Percentiles rank a stretch among this genome's conserved stretches.
Evolutionary conservation across 2,329 filamentous ascomycete genomes (phyloP).

Genomic region (Colletotrichum spinosum): DNA sequence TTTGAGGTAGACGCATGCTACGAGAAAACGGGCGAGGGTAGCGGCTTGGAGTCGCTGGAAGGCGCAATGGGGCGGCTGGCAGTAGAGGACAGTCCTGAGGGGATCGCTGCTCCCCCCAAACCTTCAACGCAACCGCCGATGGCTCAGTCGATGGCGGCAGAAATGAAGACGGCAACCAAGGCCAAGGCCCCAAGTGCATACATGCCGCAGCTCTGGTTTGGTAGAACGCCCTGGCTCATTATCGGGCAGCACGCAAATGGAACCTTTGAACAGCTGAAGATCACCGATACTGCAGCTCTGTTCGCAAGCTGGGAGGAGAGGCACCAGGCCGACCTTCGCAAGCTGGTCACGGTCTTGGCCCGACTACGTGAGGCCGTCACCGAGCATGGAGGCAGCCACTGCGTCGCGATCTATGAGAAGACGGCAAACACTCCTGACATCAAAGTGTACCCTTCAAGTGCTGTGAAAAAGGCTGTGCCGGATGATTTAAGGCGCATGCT

Average conservation of each 20-base stretch:
- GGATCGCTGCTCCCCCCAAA: too few relatives aligned
- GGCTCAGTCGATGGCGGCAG: slow-evolving; percentile 35
- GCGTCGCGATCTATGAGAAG: slow-evolving; percentile 7
- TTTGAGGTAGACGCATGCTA: slow-evolving; percentile 21
- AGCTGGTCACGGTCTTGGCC: slow-evolving; percentile 8
- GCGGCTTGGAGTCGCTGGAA: not conserved
- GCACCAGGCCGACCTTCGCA: slow-evolving; percentile 10
- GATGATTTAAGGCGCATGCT: too few relatives aligned
- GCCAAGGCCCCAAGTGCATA: not conserved
- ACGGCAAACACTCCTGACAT: too few relatives aligned
- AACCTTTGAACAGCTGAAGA: slow-evolving; percentile 29
- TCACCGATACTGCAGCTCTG: slow-evolving; percentile 4
- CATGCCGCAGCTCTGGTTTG: slow-evolving; percentile 45
- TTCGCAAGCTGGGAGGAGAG: slow-evolving; percentile 9
- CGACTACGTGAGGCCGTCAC: slow-evolving; percentile 2
- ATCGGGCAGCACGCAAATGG: slow-evolving; percentile 39
- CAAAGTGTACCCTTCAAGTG: too few relatives aligned
- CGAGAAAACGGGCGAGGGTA: not conserved
- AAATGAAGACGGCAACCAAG: slow-evolving; percentile 39
- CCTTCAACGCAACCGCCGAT: slow-evolving; percentile 8
- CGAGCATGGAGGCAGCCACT: slow-evolving; percentile 6
- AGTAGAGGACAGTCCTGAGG: not conserved
- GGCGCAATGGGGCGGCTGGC: not conserved
- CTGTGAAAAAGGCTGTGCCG: too few relatives aligned
- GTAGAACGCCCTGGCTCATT: slow-evolving; percentile 43